A percentile compares a stretch with the other conserved stretches of the same genome.
These are phyloP conservation scores for Penicillium verrucosum DNA, from an alignment of 2,329 filamentous ascomycete species.

Conservation along the genomic window DNA sequence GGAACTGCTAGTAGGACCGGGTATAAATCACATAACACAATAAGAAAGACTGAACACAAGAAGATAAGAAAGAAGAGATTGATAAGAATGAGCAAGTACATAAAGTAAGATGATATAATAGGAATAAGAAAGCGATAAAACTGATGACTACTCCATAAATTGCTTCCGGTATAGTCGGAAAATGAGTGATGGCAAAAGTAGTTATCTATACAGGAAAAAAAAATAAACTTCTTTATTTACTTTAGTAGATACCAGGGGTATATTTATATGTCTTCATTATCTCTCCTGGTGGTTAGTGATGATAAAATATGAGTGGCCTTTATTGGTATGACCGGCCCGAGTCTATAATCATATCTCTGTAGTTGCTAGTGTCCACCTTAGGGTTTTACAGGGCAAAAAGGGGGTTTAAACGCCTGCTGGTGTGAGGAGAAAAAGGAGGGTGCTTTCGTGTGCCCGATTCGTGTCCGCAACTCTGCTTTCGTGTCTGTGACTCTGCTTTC, in stretches of 20 bases:
- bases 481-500: neutral
- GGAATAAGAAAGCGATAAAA: neutral
- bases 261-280: neutral
- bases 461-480: no score
- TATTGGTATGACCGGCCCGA: neutral
- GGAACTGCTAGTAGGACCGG: constrained; percentile 8
- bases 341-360: neutral
- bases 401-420: no score
- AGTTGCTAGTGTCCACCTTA: neutral
- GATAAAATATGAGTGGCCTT: no score
- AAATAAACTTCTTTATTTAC: neutral
- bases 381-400: neutral
- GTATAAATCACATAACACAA: constrained; percentile 9
- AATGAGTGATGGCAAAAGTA: neutral
- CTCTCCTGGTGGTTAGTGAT: no score
- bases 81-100: neutral
- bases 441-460: no score
- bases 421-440: no score
- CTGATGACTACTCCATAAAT: neutral
- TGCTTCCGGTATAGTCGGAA: neutral
- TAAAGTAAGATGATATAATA: neutral
- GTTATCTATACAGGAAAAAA: neutral
- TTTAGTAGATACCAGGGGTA: neutral
- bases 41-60: constrained; percentile 9
- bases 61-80: constrained; percentile 3